Percentiles rank a stretch among this genome's conserved stretches.
Conservation (phyloP, 2,329 filamentous ascomycete species). For the Talaromyces sp. region DNA sequence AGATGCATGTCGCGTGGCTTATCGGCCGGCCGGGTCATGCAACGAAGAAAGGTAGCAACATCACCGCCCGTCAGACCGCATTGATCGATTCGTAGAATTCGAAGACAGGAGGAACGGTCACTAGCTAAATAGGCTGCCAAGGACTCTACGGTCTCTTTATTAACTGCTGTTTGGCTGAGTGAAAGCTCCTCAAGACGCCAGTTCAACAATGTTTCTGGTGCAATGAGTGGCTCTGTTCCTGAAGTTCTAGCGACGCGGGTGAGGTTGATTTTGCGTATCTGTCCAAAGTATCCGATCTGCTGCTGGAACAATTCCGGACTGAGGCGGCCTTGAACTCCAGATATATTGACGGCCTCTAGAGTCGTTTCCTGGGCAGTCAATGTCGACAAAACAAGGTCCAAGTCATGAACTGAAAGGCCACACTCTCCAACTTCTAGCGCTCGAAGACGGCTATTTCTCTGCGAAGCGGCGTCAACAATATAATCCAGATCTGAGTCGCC, state of each 20-base stretch:
- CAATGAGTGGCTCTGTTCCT: constrained; percentile 61
- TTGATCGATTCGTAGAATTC: constrained; percentile 62
- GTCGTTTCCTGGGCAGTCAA: constrained; percentile 64
- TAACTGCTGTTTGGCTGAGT: constrained; percentile 61
- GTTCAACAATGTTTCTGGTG: constrained; percentile 62
- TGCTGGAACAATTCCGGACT: constrained; percentile 63
- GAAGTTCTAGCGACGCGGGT: constrained; percentile 64
- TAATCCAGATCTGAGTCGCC: constrained; percentile 67
- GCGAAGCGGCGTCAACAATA: constrained; percentile 65
- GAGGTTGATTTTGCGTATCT: constrained; percentile 63
- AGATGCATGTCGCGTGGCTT: constrained; percentile 59
- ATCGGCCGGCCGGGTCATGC: constrained; percentile 54
- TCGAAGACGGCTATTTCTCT: constrained; percentile 62
- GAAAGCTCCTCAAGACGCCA: constrained; percentile 66
- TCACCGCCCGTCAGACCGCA: constrained; percentile 64
- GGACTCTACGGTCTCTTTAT: constrained; percentile 62
- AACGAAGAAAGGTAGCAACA: constrained; percentile 62
- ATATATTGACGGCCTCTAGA: constrained; percentile 64
- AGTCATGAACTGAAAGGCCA: constrained; percentile 47
- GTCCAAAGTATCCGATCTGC: constrained; percentile 64
- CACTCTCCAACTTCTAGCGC: constrained; percentile 66
- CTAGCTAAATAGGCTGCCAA: constrained; percentile 63
- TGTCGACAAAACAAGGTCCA: constrained; percentile 61
- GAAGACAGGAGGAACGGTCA: constrained; percentile 58
- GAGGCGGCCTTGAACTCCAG: constrained; percentile 63